Evolutionary conservation across 495 filamentous ascomycete genomes (phyloP).

Genomic region (Glonium stellatum): DNA sequence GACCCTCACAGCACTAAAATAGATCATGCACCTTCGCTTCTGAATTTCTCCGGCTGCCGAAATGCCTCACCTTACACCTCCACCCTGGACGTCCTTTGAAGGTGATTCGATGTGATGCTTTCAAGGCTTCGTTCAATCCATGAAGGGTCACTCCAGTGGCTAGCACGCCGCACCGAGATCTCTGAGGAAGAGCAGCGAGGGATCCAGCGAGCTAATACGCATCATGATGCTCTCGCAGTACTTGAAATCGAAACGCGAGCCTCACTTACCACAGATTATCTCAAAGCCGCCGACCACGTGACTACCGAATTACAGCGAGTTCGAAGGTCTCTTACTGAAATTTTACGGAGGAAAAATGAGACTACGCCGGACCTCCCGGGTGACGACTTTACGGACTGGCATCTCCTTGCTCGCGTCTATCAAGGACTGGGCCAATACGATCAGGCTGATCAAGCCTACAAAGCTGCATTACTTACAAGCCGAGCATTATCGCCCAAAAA

Average conservation of each 20-base stretch:
- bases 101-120: background rate
- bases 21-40: background rate
- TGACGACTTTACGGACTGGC: background rate
- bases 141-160: background rate
- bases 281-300: background rate
- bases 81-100: background rate
- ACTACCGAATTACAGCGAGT: background rate
- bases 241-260: background rate
- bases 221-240: background rate
- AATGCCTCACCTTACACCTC: too few relatives aligned
- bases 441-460: background rate
- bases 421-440: background rate
- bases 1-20: too few relatives aligned
- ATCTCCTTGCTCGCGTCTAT: background rate
- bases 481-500: background rate
- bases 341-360: background rate
- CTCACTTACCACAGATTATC: background rate
- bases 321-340: background rate
- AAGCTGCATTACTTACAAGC: background rate
- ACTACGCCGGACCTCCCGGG: background rate
- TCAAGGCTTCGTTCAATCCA: constrained; percentile 1
- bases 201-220: background rate
- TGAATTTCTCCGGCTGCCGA: background rate
- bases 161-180: background rate
- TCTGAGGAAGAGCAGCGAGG: background rate